phyloP scores from a whole-genome alignment of 257 asterid genomes.

The Perilla frutescens region DNA sequence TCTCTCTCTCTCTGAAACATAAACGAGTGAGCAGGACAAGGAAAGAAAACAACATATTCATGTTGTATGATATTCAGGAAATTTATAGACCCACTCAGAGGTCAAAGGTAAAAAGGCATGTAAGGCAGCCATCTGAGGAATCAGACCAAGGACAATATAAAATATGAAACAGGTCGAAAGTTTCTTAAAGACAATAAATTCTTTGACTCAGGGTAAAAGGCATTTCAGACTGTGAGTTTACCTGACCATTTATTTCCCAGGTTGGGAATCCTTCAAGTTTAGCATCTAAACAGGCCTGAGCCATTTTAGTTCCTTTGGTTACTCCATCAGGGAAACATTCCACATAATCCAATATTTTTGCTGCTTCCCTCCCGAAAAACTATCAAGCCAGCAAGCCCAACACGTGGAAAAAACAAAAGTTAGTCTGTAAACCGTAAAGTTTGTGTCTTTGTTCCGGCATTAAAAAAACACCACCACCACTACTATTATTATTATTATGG shows the following conservation, averaged over 20 bases:
- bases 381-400: constrained; percentile 39
- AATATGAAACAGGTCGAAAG: not conserved
- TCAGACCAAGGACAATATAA: not conserved
- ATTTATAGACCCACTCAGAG: not conserved
- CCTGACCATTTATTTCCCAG: constrained; percentile 93
- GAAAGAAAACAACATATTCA: not conserved
- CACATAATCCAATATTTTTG: constrained; percentile 77
- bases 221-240: constrained; percentile 29
- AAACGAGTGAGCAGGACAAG: not conserved
- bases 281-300: constrained; percentile 66
- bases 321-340: constrained; percentile 95
- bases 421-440: not conserved
- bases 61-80: not conserved
- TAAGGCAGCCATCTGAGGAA: constrained; percentile 7
- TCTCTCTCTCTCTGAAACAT: not conserved
- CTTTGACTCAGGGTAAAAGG: not conserved
- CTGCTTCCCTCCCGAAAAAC: constrained; percentile 93
- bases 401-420: constrained; percentile 16
- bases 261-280: constrained; percentile 92
- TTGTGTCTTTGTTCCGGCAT: not conserved
- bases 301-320: constrained; percentile 73
- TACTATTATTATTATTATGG: not conserved
- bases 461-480: not conserved
- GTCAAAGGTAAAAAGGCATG: not conserved
- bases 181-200: not conserved